These are phyloP conservation scores for Xylaria castorea DNA, from an alignment of 495 filamentous ascomycete species.

Conservation along the genomic window DNA sequence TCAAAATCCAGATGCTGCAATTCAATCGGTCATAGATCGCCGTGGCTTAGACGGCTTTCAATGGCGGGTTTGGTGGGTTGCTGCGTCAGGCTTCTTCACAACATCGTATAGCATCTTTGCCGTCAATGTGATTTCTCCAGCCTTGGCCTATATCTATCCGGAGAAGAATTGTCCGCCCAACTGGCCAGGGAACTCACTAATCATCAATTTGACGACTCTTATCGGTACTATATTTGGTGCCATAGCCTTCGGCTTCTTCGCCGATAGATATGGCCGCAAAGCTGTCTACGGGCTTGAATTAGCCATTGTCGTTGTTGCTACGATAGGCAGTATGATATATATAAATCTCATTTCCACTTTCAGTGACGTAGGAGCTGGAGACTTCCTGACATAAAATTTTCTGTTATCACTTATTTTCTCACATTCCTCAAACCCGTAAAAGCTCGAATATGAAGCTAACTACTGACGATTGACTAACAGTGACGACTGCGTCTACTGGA, in stretches of 20 bases:
- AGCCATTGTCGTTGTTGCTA: constrained; percentile 60
- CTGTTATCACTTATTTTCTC: neutral
- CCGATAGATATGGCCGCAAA: constrained; percentile 66
- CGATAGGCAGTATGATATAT: constrained; percentile 58
- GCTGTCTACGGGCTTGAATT: constrained; percentile 71
- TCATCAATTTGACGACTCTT: constrained; percentile 65
- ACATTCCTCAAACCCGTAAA: neutral
- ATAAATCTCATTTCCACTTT: constrained; percentile 35
- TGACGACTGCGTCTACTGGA: constrained; percentile 16
- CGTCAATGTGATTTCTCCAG: constrained; percentile 63
- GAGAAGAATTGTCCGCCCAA: constrained; percentile 28
- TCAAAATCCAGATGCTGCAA: constrained; percentile 31
- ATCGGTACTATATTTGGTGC: constrained; percentile 65
- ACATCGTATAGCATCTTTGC: constrained; percentile 69
- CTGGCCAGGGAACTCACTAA: constrained; percentile 22
- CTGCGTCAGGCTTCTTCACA: constrained; percentile 72
- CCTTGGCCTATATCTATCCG: constrained; percentile 67
- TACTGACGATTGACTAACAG: neutral
- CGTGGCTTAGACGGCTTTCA: constrained; percentile 42
- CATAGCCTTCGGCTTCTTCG: constrained; percentile 67
- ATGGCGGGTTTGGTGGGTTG: constrained; percentile 55
- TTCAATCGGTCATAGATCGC: constrained; percentile 37
- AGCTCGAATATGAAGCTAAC: neutral
- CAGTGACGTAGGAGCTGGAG: neutral
- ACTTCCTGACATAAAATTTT: neutral